Percentiles rank a stretch among this genome's conserved stretches.
phyloP scores from a whole-genome alignment of 345 rosid species.

The Populus deltoides region DNA sequence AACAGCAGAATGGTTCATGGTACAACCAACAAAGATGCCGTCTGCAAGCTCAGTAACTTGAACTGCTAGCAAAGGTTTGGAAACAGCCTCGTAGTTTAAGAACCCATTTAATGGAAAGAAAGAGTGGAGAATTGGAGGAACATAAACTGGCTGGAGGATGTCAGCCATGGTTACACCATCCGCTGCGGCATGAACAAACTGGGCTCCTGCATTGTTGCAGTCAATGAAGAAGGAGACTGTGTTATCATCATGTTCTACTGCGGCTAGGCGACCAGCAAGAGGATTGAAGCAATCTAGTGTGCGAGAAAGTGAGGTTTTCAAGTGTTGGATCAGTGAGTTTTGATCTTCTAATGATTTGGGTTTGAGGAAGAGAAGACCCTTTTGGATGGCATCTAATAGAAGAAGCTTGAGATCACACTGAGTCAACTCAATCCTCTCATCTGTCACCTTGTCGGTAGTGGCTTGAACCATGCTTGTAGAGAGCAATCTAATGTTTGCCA shows the following conservation, averaged over 20 bases:
- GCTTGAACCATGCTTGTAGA: constrained; percentile 3
- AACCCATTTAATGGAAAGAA: constrained; percentile 44
- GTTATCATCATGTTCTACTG: constrained; percentile 8
- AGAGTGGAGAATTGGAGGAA: constrained; percentile 25
- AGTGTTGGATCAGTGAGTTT: background rate
- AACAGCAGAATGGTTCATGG: constrained; percentile 3
- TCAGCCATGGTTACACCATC: constrained; percentile 29
- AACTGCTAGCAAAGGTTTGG: constrained; percentile 40
- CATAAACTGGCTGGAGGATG: constrained; percentile 22
- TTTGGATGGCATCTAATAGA: background rate
- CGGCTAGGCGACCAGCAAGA: constrained; percentile 30
- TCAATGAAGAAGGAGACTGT: constrained; percentile 19
- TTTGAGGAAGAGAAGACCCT: constrained; percentile 24
- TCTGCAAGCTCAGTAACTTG: constrained; percentile 48
- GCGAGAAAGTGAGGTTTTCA: constrained; percentile 21
- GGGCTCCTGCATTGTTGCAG: constrained; percentile 31
- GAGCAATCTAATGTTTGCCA: background rate
- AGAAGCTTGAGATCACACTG: constrained; percentile 10
- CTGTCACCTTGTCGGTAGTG: background rate
- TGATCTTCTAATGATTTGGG: background rate
- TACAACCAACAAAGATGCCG: constrained; percentile 35
- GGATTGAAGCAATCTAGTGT: constrained; percentile 19
- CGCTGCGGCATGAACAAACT: constrained; percentile 34
- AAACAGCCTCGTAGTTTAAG: constrained; percentile 25
- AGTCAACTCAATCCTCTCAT: constrained; percentile 7